Percentiles rank a stretch among this genome's conserved stretches.
These are phyloP conservation scores for Wickerhamomyces strasburgensis DNA, from an alignment of 805 yeast species.

Conservation along the genomic window DNA sequence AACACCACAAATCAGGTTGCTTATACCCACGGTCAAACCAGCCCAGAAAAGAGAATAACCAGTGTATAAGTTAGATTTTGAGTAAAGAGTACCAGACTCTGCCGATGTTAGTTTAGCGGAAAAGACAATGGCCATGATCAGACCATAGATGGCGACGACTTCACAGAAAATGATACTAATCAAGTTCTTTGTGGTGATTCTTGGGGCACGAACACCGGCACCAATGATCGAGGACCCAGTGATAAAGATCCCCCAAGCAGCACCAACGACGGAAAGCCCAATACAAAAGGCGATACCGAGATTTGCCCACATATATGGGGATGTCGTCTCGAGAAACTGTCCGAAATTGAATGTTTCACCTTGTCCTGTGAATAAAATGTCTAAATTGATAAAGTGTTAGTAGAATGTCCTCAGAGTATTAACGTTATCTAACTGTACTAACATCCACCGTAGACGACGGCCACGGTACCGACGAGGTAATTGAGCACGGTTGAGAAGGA, in stretches of 20 bases:
- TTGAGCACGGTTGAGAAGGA: slow-evolving; percentile 16
- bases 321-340: slow-evolving; percentile 71
- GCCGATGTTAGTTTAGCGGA: slow-evolving; percentile 81
- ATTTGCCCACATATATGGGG: slow-evolving; percentile 97
- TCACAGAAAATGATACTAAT: slow-evolving; percentile 98
- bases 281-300: slow-evolving; percentile 88
- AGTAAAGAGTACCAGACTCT: slow-evolving; percentile 51
- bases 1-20: slow-evolving; percentile 92
- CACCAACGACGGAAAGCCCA: slow-evolving; percentile 93
- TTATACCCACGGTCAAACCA: slow-evolving; percentile 89
- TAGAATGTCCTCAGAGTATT: not conserved
- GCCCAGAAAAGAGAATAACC: slow-evolving; percentile 98
- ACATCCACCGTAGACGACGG: slow-evolving; percentile 24
- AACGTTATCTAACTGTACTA: slow-evolving; percentile 7
- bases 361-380: slow-evolving; percentile 73
- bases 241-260: slow-evolving; percentile 98
- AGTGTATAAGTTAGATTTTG: slow-evolving; percentile 86
- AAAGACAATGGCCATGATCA: slow-evolving; percentile 96
- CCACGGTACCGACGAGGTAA: slow-evolving; percentile 14
- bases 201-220: slow-evolving; percentile 97
- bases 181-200: slow-evolving; percentile 94
- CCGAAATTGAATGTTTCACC: slow-evolving; percentile 94
- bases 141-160: slow-evolving; percentile 97
- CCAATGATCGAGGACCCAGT: slow-evolving; percentile 94
- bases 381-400: slow-evolving; percentile 12